Evolutionary conservation across 1,284 basidiomycete species (phyloP).

Genomic region (Cutaneotrichosporon dermatis): DNA sequence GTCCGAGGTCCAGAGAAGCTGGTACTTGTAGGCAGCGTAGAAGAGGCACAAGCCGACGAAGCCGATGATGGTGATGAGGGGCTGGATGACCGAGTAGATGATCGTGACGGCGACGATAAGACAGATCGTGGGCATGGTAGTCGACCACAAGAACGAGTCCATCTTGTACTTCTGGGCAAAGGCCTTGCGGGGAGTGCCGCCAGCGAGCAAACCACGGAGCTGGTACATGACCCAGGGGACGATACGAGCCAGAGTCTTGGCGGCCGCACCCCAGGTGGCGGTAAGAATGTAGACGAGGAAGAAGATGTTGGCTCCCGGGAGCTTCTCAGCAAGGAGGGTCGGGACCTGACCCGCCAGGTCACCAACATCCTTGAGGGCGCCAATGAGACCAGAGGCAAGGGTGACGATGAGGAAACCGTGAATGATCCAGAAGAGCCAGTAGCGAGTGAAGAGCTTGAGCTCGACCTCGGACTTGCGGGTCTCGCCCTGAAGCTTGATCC

Average conservation of each 20-base stretch:
- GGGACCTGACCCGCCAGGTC: slow-evolving; percentile 62
- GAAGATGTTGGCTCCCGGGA: slow-evolving; percentile 85
- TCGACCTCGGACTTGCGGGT: slow-evolving; percentile 68
- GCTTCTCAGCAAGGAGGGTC: slow-evolving; percentile 62
- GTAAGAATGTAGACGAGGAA: slow-evolving; percentile 71
- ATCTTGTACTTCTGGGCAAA: slow-evolving; percentile 43
- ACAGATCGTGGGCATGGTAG: slow-evolving; percentile 41
- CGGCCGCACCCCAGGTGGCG: slow-evolving; percentile 62
- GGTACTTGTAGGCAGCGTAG: slow-evolving; percentile 49
- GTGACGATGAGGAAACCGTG: slow-evolving; percentile 88
- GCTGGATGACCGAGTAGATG: slow-evolving; percentile 50
- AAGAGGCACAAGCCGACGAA: slow-evolving; percentile 40
- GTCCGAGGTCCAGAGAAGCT: slow-evolving; percentile 46
- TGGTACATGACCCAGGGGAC: slow-evolving; percentile 75
- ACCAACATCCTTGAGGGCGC: slow-evolving; percentile 61
- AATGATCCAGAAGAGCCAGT: slow-evolving; percentile 86
- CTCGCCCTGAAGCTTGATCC: slow-evolving; percentile 44
- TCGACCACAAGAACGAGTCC: slow-evolving; percentile 38
- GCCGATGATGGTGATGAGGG: slow-evolving; percentile 42
- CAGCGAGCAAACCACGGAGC: slow-evolving; percentile 75
- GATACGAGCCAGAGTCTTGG: slow-evolving; percentile 73
- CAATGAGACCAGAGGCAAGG: slow-evolving; percentile 71
- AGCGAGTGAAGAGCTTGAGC: slow-evolving; percentile 83
- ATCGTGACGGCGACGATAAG: slow-evolving; percentile 43
- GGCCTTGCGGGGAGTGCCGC: slow-evolving; percentile 73